Evolutionary conservation across 2,329 filamentous ascomycete genomes (phyloP).

Genomic region (Cadophora gregata): DNA sequence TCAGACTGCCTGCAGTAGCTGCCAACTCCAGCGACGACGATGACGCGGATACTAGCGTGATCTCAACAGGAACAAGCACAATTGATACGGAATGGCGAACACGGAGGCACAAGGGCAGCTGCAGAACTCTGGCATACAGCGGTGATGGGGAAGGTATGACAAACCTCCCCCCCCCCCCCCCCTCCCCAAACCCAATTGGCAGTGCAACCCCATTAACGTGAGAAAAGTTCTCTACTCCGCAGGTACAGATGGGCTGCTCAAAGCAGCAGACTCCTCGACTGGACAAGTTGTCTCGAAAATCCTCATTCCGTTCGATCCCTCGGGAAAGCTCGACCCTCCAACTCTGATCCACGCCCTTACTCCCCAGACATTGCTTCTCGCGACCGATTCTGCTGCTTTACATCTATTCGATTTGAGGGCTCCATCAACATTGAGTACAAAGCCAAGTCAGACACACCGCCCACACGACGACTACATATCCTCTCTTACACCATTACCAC

Average conservation of each 20-base stretch:
- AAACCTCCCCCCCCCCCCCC: too few relatives aligned
- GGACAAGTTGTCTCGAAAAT: conserved; percentile 82
- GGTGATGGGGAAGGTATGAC: conserved; percentile 73
- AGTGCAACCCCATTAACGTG: conserved; percentile 13
- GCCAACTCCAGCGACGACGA: conserved; percentile 56
- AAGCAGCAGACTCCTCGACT: conserved; percentile 62
- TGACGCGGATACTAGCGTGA: conserved; percentile 55
- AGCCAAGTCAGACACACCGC: conserved; percentile 78
- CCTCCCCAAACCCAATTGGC: conserved; percentile 20
- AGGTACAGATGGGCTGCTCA: conserved; percentile 64
- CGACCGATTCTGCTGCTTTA: conserved; percentile 86
- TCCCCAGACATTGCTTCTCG: conserved; percentile 85
- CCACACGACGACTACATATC: conserved; percentile 95
- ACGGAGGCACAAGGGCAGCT: conserved; percentile 91
- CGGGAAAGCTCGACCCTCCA: conserved; percentile 66
- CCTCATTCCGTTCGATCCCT: conserved; percentile 63
- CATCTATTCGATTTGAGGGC: conserved; percentile 86
- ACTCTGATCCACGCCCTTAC: conserved; percentile 83
- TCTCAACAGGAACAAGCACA: conserved; percentile 70
- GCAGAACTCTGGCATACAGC: conserved; percentile 79
- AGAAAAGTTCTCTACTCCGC: conserved; percentile 63
- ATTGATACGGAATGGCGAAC: conserved; percentile 89
- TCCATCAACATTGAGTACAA: conserved; percentile 58
- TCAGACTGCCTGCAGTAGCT: conserved; percentile 67
- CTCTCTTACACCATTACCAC: conserved; percentile 81